Evolutionary conservation across 2,329 filamentous ascomycete genomes (phyloP), one percentile per base, ranked within the genome.

Genomic region (Stagonosporopsis rhizophila): DNA sequence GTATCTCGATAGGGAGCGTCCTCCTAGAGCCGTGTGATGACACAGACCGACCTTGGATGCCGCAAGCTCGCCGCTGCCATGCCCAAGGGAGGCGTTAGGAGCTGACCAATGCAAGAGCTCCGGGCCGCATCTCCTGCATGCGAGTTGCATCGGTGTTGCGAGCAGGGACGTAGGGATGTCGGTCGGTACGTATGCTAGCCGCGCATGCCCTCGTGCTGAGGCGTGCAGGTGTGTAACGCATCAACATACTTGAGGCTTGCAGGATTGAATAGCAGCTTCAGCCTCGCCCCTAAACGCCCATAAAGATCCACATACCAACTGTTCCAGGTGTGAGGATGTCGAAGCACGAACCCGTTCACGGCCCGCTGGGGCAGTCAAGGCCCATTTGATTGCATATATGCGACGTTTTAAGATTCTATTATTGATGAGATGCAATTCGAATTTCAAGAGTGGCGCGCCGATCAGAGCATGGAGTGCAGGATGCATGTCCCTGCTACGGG

Each of bases 131-230:
- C 45, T 51, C 53, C 50, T 62, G 59, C 61, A 65, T 59, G 55
- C 41, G 20, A 44, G 41, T 48, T 48, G 52, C 46, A 53, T 52
- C 39, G 27, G 37, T 30, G 38, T 42, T 60, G 47, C 45, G 40
- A 46, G 45, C 44, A 49, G 62, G 52, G 62, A 61, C 66, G 65
- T 68, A 69, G 66, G 65, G 66, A 63, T 61, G 54, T 63, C 57
- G 65, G 63, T 68, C 65, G 64, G 61, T 59, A 68, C 66, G 66
- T 61, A 64, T 55, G 30, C 32, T 59, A 52, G 52, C 62, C 55
- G 56, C 60, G 64, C 64, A 58, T 64, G 60, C 39, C 62, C 59
- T 62, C 58, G 53, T 66, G 49, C 52, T 63, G 52, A 56, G 44
- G 49, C 44, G 45, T 61, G 62, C 66, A 66, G 60, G 38, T 32